Conservation (phyloP, 192 early-diverging fungal genomes). For the Backusella tuberculispora region DNA sequence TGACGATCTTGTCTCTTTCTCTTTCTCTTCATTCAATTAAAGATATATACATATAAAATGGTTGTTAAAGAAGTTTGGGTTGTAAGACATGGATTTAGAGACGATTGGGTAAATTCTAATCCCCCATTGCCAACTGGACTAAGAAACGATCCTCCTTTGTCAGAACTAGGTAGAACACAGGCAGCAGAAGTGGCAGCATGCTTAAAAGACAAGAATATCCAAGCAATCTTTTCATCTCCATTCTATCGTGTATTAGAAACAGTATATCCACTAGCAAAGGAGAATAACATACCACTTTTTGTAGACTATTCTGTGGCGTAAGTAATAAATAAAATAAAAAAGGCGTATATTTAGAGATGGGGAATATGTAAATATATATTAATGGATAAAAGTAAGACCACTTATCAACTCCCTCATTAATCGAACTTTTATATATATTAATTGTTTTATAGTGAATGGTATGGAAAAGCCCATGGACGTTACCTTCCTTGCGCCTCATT, state of each 20-base stretch:
- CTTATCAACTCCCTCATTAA: neutral
- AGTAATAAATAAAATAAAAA: constrained; percentile 7
- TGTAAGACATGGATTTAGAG: constrained; percentile 38
- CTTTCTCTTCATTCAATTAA: neutral
- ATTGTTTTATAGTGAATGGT: constrained; percentile 33
- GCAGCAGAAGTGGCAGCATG: constrained; percentile 28
- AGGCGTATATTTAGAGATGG: neutral
- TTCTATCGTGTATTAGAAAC: constrained; percentile 39
- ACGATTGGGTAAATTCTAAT: constrained; percentile 34
- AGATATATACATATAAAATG: constrained; percentile 1
- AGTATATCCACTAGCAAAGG: constrained; percentile 27
- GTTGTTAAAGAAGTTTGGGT: constrained; percentile 39
- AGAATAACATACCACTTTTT: constrained; percentile 11
- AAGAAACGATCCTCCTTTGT: constrained; percentile 29
- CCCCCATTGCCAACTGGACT: constrained; percentile 31
- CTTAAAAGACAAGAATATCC: constrained; percentile 26
- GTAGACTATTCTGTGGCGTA: constrained; percentile 37
- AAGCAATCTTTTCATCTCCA: constrained; percentile 37
- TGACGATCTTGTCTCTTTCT: too few species aligned
- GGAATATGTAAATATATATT: neutral
- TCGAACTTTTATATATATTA: neutral
- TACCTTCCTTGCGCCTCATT: constrained; percentile 28
- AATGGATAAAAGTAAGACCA: neutral
- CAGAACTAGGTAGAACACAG: constrained; percentile 24
- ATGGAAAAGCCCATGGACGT: constrained; percentile 15